Base-by-base conservation (phyloP, 208 protist genomes). In the Angomonas deanei region DNA sequence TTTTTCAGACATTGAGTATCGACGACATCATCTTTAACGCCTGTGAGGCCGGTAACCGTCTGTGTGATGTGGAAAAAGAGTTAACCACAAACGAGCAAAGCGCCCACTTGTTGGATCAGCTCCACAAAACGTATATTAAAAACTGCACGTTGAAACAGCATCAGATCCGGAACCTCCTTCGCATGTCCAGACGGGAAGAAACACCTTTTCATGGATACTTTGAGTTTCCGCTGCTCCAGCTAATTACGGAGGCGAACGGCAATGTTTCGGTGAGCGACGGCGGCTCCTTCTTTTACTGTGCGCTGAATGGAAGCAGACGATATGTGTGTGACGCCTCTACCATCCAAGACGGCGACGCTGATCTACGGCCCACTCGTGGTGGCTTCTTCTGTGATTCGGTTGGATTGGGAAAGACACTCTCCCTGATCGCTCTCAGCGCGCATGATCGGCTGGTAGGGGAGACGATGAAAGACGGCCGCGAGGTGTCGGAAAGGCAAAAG, bases 331-430 rank as follows among this genome's bases (percentile, higher is more conserved):
- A 33, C 8, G 38, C 2, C 23, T 27, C 15, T 23, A 24, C 15
- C 17, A 26, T 19, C 48, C 3, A n/a, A 0, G 21, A 63, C 27
- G 57, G 36, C 34, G 24, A 10, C 17, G 17, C 34, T 23, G 27
- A 56, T 5, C 59, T 63, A 1, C 38, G 60, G 0, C 53, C 21
- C 3, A 39, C 77, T 13, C 54, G 59, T 8, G 78, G 86, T 26
- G 73, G 76, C n/a, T 63, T 89, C 28, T 64, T 92, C 27, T 74
- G 68, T 28, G 82, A 89, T 53, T 78, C 86, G 31, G 84, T 87
- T 19, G 85, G 85, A 13, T 65, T 92, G 1, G 85, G 82, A 11
- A 92, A 92, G 64, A 88, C 85, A 17, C 66, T 92, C 11, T 56
- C 68, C n/a, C 31, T 82, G 19, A 66, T 86, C 3, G 70, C 79